A percentile compares a stretch with the other conserved stretches of the same genome.
Conservation (phyloP, 1,284 basidiomycete genomes). For the Lentinus polychrous region DNA sequence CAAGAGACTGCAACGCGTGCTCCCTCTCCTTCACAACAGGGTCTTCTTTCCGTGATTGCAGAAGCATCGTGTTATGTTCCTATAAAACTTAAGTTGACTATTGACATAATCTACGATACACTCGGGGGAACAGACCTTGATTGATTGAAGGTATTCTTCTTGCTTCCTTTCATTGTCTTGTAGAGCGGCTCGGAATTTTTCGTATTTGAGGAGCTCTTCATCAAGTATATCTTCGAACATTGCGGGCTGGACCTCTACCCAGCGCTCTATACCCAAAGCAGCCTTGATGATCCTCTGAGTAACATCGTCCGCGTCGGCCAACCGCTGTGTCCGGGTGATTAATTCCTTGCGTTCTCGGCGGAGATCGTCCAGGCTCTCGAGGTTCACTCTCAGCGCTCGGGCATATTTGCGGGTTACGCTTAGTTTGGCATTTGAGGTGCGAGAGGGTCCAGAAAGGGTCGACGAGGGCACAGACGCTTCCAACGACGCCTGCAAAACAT, state of each 20-base stretch:
- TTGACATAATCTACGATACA: background rate
- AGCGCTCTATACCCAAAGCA: conserved; percentile 55
- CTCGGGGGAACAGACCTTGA: conserved; percentile 47
- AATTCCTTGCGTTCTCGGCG: conserved; percentile 55
- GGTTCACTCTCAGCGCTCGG: conserved; percentile 64
- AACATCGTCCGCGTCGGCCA: conserved; percentile 73
- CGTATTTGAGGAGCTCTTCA: conserved; percentile 76
- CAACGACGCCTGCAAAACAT: conserved; percentile 49
- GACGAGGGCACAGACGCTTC: conserved; percentile 65
- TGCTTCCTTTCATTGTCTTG: conserved; percentile 57
- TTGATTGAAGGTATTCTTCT: conserved; percentile 53
- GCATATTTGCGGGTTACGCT: conserved; percentile 51
- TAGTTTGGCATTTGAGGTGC: conserved; percentile 28
- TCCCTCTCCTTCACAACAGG: conserved; percentile 79
- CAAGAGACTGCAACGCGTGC: conserved; percentile 79
- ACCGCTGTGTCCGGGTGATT: conserved; percentile 58
- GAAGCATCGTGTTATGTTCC: conserved; percentile 71
- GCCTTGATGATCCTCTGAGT: conserved; percentile 62
- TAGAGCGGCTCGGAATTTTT: conserved; percentile 64
- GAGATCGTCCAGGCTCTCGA: conserved; percentile 81
- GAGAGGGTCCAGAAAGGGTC: conserved; percentile 33
- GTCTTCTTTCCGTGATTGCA: conserved; percentile 77
- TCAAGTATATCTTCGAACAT: conserved; percentile 85
- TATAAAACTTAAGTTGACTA: conserved; percentile 24
- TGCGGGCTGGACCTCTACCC: conserved; percentile 71